Evolutionary conservation across 768 basidiomycete species (phyloP).

Genomic region (Hirschioporus abietinus): DNA sequence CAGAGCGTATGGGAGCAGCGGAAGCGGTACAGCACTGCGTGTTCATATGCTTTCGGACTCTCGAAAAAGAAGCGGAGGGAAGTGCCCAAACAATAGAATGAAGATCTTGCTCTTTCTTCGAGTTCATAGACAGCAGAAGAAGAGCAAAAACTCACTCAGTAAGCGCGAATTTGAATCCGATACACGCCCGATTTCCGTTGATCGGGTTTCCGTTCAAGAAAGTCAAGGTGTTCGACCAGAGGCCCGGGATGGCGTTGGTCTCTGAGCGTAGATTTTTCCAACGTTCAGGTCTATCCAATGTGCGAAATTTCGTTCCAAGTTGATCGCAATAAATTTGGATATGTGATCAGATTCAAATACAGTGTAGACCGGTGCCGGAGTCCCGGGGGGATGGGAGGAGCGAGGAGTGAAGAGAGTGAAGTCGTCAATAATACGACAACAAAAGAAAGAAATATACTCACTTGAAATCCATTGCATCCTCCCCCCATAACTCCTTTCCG

Average conservation of each 20-base stretch:
- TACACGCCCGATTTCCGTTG: conserved; percentile 52
- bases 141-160: conserved; percentile 41
- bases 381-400: no score
- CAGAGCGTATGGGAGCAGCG: no score
- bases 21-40: no score
- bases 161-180: conserved; percentile 57
- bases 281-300: conserved; percentile 40
- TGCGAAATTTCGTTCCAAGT: background rate
- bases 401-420: no score
- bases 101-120: background rate
- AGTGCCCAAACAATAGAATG: background rate
- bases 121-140: background rate
- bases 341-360: no score
- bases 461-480: conserved; percentile 58
- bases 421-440: no score
- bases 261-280: conserved; percentile 39
- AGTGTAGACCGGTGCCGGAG: no score
- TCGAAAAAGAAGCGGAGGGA: no score
- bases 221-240: conserved; percentile 49
- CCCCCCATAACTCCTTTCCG: conserved; percentile 52
- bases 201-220: conserved; percentile 49
- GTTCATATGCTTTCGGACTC: no score
- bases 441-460: conserved; percentile 16
- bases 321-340: no score
- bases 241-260: conserved; percentile 38